These are phyloP conservation scores for Sclerotinia sclerotiorum DNA, from an alignment of 2,329 filamentous ascomycete genomes.

Conservation along the genomic window DNA sequence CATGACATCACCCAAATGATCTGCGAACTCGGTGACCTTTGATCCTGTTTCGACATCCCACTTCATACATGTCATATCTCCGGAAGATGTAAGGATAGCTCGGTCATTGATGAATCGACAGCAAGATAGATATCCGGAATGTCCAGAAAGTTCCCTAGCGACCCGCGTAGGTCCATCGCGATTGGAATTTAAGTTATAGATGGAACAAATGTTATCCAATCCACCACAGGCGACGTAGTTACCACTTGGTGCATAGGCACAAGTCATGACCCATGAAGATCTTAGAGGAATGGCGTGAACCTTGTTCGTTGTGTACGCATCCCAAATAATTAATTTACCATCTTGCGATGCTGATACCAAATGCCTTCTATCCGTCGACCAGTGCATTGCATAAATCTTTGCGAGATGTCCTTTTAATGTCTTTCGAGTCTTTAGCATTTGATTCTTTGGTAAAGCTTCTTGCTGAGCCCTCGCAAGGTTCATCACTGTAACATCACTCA, in stretches of 20 bases:
- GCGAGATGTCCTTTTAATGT: conserved; percentile 96
- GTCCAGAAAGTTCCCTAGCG: conserved; percentile 90
- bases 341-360: conserved; percentile 98
- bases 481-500: conserved; percentile 62
- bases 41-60: conserved; percentile 99
- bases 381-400: conserved; percentile 99
- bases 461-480: conserved; percentile 90
- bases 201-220: conserved; percentile 98
- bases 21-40: conserved; percentile 96
- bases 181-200: conserved; percentile 95
- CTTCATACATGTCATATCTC: conserved; percentile 99
- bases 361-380: conserved; percentile 97
- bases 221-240: conserved; percentile 99
- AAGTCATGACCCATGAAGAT: conserved; percentile 99
- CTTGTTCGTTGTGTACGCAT: conserved; percentile 99
- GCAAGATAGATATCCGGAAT: conserved; percentile 96
- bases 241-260: conserved; percentile 95
- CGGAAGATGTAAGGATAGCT: conserved; percentile 94
- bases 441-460: conserved; percentile 85
- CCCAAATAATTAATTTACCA: conserved; percentile 99
- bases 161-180: conserved; percentile 96
- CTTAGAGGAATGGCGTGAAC: conserved; percentile 96
- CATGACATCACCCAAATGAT: conserved; percentile 98
- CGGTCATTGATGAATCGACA: conserved; percentile 99
- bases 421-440: conserved; percentile 94